phyloP scores from a whole-genome alignment of 495 filamentous ascomycete genomes.

The Cercophora sp. region DNA sequence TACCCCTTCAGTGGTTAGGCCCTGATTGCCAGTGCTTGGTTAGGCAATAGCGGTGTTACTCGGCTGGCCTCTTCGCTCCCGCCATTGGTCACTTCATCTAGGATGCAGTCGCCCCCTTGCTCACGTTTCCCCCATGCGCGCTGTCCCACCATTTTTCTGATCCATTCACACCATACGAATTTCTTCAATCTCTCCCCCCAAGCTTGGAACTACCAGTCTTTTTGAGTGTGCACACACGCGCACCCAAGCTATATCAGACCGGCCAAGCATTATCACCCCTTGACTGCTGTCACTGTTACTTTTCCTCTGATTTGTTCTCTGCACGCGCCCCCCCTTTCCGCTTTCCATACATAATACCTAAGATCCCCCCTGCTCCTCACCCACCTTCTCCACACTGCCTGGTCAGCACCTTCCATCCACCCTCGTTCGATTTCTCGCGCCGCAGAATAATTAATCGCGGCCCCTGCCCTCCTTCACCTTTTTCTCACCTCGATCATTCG shows the following conservation, averaged over 20 bases:
- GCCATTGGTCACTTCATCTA: constrained; percentile 49
- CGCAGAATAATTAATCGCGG: constrained; percentile 12
- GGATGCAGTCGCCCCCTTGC: constrained; percentile 35
- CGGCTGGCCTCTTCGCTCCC: constrained; percentile 19
- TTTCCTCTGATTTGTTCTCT: constrained; percentile 2
- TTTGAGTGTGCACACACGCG: constrained; percentile 1
- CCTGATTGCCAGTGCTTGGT: constrained; percentile 42
- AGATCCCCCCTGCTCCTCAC: constrained; percentile 8
- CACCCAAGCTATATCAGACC: constrained; percentile 14
- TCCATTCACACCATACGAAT: constrained; percentile 39
- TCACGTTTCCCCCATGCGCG: constrained; percentile 44
- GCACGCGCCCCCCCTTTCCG: constrained; percentile 20
- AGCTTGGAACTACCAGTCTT: constrained; percentile 9
- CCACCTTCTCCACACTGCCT: constrained; percentile 9
- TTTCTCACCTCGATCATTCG: constrained; percentile 7
- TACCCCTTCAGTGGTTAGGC: constrained; percentile 37
- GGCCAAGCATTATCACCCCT: constrained; percentile 23
- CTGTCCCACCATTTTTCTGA: constrained; percentile 39
- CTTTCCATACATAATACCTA: constrained; percentile 21
- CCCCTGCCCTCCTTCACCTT: constrained; percentile 14
- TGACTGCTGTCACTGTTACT: constrained; percentile 23
- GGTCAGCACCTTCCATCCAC: constrained; percentile 1
- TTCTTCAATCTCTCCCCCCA: constrained; percentile 23
- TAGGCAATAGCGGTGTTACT: constrained; percentile 37
- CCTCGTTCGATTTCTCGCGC: not conserved